phyloP scores from a whole-genome alignment of 2,329 filamentous ascomycete species.

The Pseudogymnoascus verrucosus region DNA sequence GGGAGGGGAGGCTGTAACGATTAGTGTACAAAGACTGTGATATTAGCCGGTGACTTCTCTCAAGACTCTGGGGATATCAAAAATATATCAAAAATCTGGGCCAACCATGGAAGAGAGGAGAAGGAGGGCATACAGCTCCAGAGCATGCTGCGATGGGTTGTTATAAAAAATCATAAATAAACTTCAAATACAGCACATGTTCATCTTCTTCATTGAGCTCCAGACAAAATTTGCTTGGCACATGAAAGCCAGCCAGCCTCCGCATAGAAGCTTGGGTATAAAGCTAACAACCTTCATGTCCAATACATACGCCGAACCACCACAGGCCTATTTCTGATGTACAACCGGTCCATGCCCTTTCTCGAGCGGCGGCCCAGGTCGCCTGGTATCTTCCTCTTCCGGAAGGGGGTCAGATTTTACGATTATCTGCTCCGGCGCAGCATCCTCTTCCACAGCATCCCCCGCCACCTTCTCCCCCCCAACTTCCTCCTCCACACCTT shows the following conservation, averaged over 20 bases:
- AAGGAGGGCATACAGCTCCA: background rate
- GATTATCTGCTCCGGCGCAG: background rate
- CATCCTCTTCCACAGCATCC: background rate
- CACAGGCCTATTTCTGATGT: background rate
- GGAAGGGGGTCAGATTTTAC: background rate
- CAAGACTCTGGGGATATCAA: background rate
- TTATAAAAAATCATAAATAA: background rate
- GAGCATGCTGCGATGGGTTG: background rate
- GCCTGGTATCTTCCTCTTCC: slow-evolving; percentile 13
- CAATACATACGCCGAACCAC: background rate
- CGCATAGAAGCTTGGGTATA: background rate
- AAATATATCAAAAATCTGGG: background rate
- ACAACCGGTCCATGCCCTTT: slow-evolving; percentile 25
- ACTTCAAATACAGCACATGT: background rate
- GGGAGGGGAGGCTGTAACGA: slow-evolving; percentile 23
- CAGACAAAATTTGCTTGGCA: background rate
- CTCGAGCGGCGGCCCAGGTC: slow-evolving; percentile 19
- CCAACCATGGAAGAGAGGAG: background rate
- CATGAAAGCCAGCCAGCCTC: background rate
- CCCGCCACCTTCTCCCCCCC: background rate
- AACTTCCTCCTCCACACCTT: no score
- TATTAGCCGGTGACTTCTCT: slow-evolving; percentile 12
- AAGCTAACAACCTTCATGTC: background rate
- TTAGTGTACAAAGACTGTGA: background rate
- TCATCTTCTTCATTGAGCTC: background rate